phyloP scores from a whole-genome alignment of 2,329 filamentous ascomycete genomes.

The Neopestalotiopsis rosae region DNA sequence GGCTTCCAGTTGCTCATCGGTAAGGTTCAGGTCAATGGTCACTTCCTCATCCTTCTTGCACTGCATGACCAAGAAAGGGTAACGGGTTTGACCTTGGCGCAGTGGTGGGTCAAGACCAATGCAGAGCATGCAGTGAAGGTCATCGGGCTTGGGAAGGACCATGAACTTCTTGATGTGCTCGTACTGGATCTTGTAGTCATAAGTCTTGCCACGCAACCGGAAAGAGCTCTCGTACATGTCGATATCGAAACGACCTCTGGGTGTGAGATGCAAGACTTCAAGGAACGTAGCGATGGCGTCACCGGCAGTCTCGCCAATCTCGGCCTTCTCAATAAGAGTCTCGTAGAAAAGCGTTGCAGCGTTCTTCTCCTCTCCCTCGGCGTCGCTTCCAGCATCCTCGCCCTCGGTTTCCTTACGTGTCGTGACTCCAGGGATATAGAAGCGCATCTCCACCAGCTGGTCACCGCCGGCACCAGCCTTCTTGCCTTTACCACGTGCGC shows the following conservation, averaged over 20 bases:
- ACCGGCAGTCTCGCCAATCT: constrained; percentile 98
- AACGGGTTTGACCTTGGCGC: constrained; percentile 95
- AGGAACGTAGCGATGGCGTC: constrained; percentile 98
- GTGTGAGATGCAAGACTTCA: constrained; percentile 95
- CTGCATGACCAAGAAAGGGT: constrained; percentile 99
- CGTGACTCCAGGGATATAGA: constrained; percentile 94
- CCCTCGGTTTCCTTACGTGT: constrained; percentile 78
- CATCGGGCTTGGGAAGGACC: constrained; percentile 97
- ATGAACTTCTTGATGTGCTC: constrained; percentile 99
- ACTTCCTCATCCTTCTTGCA: constrained; percentile 98
- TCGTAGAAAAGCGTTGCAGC: constrained; percentile 98
- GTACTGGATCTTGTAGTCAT: constrained; percentile 99
- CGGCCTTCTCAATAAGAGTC: constrained; percentile 95
- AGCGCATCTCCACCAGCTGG: constrained; percentile 97
- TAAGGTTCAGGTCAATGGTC: constrained; percentile 94
- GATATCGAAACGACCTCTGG: constrained; percentile 98
- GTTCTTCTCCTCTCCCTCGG: constrained; percentile 84
- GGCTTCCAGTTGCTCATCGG: constrained; percentile 81
- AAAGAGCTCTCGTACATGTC: constrained; percentile 99
- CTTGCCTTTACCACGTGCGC: constrained; percentile 77
- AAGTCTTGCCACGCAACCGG: constrained; percentile 95
- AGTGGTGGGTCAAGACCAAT: constrained; percentile 94
- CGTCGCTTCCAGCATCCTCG: constrained; percentile 72
- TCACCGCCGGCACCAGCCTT: constrained; percentile 90
- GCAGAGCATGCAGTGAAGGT: constrained; percentile 92